These are phyloP conservation scores for Neltuma alba DNA, from an alignment of 306 rosid genomes.

Conservation along the genomic window DNA sequence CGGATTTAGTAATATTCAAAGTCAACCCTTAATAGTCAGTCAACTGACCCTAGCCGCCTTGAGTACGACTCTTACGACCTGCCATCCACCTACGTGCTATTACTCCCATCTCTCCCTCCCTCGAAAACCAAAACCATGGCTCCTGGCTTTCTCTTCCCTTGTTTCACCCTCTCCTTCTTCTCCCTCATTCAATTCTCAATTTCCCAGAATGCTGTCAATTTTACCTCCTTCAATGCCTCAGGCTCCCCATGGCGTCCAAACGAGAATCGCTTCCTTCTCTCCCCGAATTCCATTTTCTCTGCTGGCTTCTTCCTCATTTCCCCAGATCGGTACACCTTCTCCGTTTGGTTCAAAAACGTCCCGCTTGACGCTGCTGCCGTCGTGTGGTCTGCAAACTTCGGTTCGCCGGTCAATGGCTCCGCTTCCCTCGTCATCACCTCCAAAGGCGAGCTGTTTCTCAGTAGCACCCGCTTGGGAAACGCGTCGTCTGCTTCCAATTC, in stretches of 20 bases:
- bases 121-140: conserved; percentile 31
- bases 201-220: conserved; percentile 28
- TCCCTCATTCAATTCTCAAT: conserved; percentile 39
- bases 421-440: conserved; percentile 44
- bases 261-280: conserved; percentile 47
- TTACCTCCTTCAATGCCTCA: conserved; percentile 47
- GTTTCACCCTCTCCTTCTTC: conserved; percentile 34
- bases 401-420: not conserved
- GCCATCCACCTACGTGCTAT: not conserved
- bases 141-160: conserved; percentile 12
- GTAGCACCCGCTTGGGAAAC: conserved; percentile 2
- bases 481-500: conserved; percentile 31
- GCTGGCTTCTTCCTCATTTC: conserved; percentile 58
- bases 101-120: not conserved
- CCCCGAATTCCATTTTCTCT: conserved; percentile 57
- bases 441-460: conserved; percentile 50
- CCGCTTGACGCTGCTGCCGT: conserved; percentile 27
- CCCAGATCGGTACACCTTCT: conserved; percentile 52
- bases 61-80: not conserved
- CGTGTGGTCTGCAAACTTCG: conserved; percentile 49
- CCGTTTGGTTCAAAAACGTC: conserved; percentile 53
- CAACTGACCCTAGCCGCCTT: not conserved
- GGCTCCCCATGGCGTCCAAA: conserved; percentile 58
- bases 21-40: not conserved
- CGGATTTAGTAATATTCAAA: not conserved